Evolutionary conservation across 371 early-diverging fungal species (phyloP).

Genomic region (Rhizopus delemar): DNA sequence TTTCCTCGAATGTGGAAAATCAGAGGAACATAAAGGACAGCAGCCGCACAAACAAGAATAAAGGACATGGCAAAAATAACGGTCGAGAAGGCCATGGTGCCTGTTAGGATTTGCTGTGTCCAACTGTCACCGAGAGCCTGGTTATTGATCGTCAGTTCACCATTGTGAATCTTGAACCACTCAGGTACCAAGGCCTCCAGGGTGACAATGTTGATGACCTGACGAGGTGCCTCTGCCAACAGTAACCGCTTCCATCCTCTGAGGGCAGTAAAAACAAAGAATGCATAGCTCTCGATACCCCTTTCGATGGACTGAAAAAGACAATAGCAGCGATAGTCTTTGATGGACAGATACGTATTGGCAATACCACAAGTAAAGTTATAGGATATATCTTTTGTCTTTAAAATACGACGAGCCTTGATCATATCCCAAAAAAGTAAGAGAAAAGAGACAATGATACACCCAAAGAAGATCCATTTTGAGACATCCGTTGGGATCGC

Average conservation of each 20-base stretch:
- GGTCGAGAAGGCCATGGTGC: conserved; percentile 48
- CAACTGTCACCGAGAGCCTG: conserved; percentile 25
- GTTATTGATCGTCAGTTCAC: conserved; percentile 22
- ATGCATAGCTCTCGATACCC: conserved; percentile 69
- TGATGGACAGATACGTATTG: conserved; percentile 60
- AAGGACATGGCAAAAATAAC: conserved; percentile 54
- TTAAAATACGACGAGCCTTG: conserved; percentile 68
- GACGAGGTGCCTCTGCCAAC: conserved; percentile 85
- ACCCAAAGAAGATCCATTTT: conserved; percentile 69
- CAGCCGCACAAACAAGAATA: conserved; percentile 61
- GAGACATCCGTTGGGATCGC: conserved; percentile 41
- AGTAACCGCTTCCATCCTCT: conserved; percentile 88
- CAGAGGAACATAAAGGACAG: conserved; percentile 78
- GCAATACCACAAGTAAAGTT: conserved; percentile 78
- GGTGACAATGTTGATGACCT: conserved; percentile 61
- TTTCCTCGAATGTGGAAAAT: conserved; percentile 83
- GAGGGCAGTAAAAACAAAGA: conserved; percentile 83
- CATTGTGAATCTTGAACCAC: conserved; percentile 33
- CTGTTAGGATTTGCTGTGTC: conserved; percentile 44
- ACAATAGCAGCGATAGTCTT: conserved; percentile 77
- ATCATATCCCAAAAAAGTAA: conserved; percentile 72
- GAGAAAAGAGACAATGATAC: conserved; percentile 70
- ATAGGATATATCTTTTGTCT: conserved; percentile 72
- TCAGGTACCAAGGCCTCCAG: conserved; percentile 29
- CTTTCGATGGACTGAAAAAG: conserved; percentile 76